Base-by-base conservation (phyloP, 2,329 filamentous ascomycete species). In the Elsinoe batatas region DNA sequence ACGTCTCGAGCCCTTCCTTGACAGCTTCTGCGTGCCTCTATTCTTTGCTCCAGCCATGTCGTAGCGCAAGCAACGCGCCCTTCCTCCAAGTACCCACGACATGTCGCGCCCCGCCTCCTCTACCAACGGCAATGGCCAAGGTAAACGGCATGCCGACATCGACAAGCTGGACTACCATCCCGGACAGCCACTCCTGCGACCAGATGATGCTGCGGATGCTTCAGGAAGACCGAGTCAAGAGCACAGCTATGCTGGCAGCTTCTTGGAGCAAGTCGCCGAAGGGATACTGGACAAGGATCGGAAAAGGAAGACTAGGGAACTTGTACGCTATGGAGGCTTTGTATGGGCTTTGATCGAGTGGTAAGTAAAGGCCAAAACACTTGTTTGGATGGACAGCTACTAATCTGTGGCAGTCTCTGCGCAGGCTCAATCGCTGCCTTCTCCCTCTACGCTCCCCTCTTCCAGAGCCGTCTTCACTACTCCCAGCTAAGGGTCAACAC, bases 391-490 rank as follows among this genome's bases (percentile, higher is more conserved):
- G 26, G 26, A 26, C 50, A 57, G 35, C 49, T 30, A 35, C 26
- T 30, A 30, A 30, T 30, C 26, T 2, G 26, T 30, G 26, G 26
- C 26, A 30, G 75, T 62, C 79, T 96, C 32, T 93, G 88, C 68
- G 91, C 90, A 30, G 93, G 91, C 59, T 94, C 88, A 64, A 88
- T 97, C 65, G 90, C 89, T 50, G 87, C 90, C 49, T 98, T 93
- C 74, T 95, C 90, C 35, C 82, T 98, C 32, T 98, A 97, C 69
- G 93, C 87, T 7, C 91, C 88, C 62, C 78, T 94, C 47, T 89
- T 98, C 73, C 88, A 95, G 69, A 85, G 85, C 56, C 83, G 84
- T 43, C 78, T 98, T 53, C 85, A 83, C 66, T 98, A 97, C 72
- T 85, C 84, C 2, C 93, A 98, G 72, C 80, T 93, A 59, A 88